Base-by-base conservation (phyloP, 2,329 filamentous ascomycete species). In the Didymella lethalis region DNA sequence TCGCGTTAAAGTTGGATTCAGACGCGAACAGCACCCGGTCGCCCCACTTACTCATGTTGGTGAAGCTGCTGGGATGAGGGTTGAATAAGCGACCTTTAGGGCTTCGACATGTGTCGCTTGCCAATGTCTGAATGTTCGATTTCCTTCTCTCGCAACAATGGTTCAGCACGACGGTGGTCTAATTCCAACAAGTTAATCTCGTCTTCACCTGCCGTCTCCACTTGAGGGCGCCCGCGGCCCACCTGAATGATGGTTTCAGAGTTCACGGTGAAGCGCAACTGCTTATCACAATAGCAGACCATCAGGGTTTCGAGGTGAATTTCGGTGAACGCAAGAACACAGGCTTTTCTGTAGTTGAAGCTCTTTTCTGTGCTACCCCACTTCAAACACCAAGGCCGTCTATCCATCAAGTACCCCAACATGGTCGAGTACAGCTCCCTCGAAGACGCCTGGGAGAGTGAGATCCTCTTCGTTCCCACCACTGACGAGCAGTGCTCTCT, bases 1-100 rank as follows among this genome's bases (percentile, higher is more conserved):
- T 26, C 65, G 76, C 6, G 66, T 80, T 6, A 76, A 69, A 64
- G 62, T 74, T 48, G 69, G 70, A 0, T 70, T 73, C 34, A 71
- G 66, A 43, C 49, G 69, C 11, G 54, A 40, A 32, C 63, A 78
- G 67, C 50, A 74, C 74, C 20, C 77, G 74, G 31, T 69, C 66
- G 26, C 74, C 53, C 14, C 80, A 2, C 38, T 70, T n/a, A 55
- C 34, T 2, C 54, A 70, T 45, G 61, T 69, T 14, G 69, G 69
- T 2, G 69, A 72, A 52, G 62, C 69, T 1, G 48, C 45, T n/a
- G 69, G 69, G 0, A 48, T 56, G 26, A 57, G 62, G 50, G 18
- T 69, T 25, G 48, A 43, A 29, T 52, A 18, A 43, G n/a, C 34
- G 2, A 23, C 12, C 8, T 1, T 4, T 14, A 12, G 5, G 26